Evolutionary conservation across 192 early-diverging fungal species (phyloP).

Genomic region (Funneliformis geosporum): DNA sequence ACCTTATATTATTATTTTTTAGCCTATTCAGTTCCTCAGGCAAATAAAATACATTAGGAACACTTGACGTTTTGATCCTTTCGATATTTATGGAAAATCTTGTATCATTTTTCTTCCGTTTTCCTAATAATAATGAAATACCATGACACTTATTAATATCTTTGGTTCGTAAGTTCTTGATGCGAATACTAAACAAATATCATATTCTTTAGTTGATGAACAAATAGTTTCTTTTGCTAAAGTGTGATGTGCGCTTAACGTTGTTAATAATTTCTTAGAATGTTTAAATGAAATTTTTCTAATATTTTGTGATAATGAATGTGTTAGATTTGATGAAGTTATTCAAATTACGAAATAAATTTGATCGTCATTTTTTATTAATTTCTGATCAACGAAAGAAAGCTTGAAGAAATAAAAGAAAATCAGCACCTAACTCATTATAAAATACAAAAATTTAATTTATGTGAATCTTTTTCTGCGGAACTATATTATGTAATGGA

Average conservation of each 20-base stretch:
- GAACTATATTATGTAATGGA: too few relatives aligned
- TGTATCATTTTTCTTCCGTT: neutral
- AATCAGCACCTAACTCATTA: too few relatives aligned
- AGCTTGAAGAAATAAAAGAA: too few relatives aligned
- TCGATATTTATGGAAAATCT: neutral
- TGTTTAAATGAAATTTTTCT: neutral
- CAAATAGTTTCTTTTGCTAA: neutral
- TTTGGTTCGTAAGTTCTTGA: neutral
- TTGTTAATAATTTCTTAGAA: neutral
- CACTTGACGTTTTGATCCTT: neutral
- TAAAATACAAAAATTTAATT: too few relatives aligned
- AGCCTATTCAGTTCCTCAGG: slow-evolving; percentile 1
- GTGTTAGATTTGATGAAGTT: neutral
- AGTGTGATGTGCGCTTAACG: neutral
- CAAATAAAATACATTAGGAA: neutral
- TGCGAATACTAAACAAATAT: neutral
- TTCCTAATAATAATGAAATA: slow-evolving; percentile 1
- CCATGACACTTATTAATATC: neutral
- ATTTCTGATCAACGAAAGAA: too few relatives aligned
- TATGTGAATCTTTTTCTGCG: too few relatives aligned
- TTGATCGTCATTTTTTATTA: too few relatives aligned
- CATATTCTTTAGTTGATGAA: neutral
- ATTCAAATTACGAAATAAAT: neutral
- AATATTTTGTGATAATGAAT: neutral
- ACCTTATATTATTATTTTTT: neutral